phyloP scores from a whole-genome alignment of 208 protist genomes.

The Strigomonas culicis region DNA sequence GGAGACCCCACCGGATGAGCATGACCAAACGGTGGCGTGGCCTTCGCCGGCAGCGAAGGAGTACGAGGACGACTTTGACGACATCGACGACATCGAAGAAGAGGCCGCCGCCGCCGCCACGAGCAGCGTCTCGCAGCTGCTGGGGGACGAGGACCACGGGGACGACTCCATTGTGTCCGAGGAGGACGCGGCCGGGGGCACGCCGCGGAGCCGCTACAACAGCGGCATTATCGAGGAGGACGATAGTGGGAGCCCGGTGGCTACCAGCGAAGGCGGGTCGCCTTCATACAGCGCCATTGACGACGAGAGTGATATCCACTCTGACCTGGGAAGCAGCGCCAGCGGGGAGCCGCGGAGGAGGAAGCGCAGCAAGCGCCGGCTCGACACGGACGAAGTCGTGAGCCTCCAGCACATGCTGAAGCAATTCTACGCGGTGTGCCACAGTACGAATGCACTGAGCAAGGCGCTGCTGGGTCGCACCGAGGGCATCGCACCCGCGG shows the following conservation, averaged over 20 bases:
- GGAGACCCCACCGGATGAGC: background rate
- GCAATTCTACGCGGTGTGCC: constrained; percentile 42
- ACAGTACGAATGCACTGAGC: constrained; percentile 27
- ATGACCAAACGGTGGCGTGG: background rate
- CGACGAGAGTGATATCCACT: background rate
- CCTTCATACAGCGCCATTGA: background rate
- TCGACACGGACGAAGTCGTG: background rate
- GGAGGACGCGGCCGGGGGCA: background rate
- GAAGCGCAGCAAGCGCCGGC: background rate
- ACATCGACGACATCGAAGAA: background rate
- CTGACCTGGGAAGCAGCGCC: background rate
- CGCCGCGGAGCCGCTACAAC: background rate
- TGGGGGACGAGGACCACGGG: background rate
- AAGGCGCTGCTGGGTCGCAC: constrained; percentile 1
- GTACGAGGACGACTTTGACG: constrained; percentile 7
- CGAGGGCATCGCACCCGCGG: background rate
- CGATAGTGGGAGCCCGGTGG: background rate
- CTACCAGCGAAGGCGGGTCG: background rate
- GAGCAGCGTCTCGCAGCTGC: background rate
- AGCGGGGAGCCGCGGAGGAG: no score
- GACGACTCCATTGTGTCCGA: background rate
- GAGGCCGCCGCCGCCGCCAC: background rate
- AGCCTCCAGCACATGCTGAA: constrained; percentile 24
- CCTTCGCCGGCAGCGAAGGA: background rate
- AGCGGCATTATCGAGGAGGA: constrained; percentile 4